These are phyloP conservation scores for Chlamydomonas schloesseri DNA, from an alignment of 139 green algal genomes.

Conservation along the genomic window DNA sequence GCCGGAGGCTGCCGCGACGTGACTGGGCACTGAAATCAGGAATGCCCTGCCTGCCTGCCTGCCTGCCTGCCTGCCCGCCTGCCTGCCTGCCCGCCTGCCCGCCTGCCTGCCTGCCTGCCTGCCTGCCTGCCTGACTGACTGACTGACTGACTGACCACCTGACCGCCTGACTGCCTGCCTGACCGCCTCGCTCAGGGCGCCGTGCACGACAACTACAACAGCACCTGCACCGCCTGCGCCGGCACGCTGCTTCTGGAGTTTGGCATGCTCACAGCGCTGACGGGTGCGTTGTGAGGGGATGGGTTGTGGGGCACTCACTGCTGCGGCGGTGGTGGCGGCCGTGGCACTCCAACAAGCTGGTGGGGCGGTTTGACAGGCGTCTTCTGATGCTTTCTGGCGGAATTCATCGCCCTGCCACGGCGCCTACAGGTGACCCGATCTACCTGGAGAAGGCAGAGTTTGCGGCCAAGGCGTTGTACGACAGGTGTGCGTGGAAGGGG, in stretches of 20 bases:
- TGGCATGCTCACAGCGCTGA: constrained; percentile 77
- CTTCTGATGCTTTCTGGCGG: too few species aligned
- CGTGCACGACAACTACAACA: constrained; percentile 46
- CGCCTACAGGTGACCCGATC: constrained; percentile 28
- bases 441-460: constrained; percentile 64
- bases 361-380: too few species aligned
- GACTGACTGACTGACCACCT: too few species aligned
- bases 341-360: too few species aligned
- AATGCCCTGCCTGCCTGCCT: too few species aligned
- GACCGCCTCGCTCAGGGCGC: background rate
- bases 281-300: constrained; percentile 51
- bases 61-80: too few species aligned
- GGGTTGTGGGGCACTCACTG: background rate
- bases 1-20: too few species aligned
- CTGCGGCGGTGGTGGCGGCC: background rate
- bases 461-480: constrained; percentile 31
- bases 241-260: constrained; percentile 93
- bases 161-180: background rate
- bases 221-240: constrained; percentile 89
- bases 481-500: background rate
- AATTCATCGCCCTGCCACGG: too few species aligned
- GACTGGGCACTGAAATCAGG: too few species aligned
- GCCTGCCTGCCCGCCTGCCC: too few species aligned
- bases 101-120: too few species aligned
- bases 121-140: too few species aligned